These are phyloP conservation scores for Pythium volutum DNA, from an alignment of 352 stramenopile species.

Conservation along the genomic window DNA sequence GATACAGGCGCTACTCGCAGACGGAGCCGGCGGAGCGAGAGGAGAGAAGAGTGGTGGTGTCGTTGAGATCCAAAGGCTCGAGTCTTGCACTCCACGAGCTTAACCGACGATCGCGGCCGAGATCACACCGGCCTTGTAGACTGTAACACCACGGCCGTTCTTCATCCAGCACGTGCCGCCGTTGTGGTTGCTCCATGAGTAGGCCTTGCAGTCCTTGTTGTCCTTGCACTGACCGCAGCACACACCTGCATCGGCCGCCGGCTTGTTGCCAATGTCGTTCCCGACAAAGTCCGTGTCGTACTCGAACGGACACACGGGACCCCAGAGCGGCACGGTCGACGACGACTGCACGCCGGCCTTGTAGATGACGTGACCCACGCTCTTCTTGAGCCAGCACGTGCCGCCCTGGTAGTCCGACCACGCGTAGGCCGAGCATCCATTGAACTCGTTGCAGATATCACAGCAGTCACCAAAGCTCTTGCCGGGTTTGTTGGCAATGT, in stretches of 20 bases:
- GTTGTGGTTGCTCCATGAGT: slow-evolving; percentile 25
- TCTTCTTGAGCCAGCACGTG: slow-evolving; percentile 27
- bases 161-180: slow-evolving; percentile 32
- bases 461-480: too few species aligned
- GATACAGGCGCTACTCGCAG: too few species aligned
- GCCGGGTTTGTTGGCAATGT: too few species aligned
- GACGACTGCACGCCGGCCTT: too few species aligned
- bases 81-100: too few species aligned
- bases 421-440: not conserved
- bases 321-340: too few species aligned
- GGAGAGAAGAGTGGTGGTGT: too few species aligned
- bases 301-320: not conserved
- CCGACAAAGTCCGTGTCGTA: not conserved
- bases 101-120: too few species aligned
- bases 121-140: not conserved
- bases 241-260: too few species aligned
- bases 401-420: slow-evolving; percentile 16
- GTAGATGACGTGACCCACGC: not conserved
- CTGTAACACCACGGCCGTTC: not conserved
- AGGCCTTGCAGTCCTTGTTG: slow-evolving; percentile 5
- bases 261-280: not conserved
- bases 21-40: too few species aligned
- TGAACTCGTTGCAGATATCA: not conserved
- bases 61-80: too few species aligned
- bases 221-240: not conserved